Evolutionary conservation across 2,329 filamentous ascomycete species (phyloP).

Genomic region (Pseudogymnoascus destructans): DNA sequence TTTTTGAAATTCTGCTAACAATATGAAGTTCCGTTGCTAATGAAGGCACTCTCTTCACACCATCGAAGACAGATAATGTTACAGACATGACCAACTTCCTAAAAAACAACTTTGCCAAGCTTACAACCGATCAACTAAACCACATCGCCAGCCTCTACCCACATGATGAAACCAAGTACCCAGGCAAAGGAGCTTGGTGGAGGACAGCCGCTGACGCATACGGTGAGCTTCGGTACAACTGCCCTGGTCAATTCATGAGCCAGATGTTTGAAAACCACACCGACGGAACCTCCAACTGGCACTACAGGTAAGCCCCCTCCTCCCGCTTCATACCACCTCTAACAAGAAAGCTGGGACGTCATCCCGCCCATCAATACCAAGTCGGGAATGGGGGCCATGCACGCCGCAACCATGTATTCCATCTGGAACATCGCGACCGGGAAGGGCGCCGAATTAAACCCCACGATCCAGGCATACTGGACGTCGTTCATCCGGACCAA

Average conservation of each 20-base stretch:
- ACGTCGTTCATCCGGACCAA: slow-evolving; percentile 55
- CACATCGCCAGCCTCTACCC: slow-evolving; percentile 44
- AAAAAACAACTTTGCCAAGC: slow-evolving; percentile 41
- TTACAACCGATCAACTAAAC: slow-evolving; percentile 37
- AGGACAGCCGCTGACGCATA: slow-evolving; percentile 44
- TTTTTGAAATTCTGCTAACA: not conserved
- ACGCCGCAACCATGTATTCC: slow-evolving; percentile 52
- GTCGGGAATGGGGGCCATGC: slow-evolving; percentile 48
- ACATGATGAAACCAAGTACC: slow-evolving; percentile 32
- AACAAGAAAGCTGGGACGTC: slow-evolving; percentile 35
- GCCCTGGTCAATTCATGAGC: slow-evolving; percentile 43
- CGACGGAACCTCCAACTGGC: slow-evolving; percentile 36
- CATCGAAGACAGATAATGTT: slow-evolving; percentile 33
- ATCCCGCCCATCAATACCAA: slow-evolving; percentile 40
- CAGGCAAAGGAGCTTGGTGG: slow-evolving; percentile 40
- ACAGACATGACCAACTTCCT: slow-evolving; percentile 42
- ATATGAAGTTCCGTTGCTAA: slow-evolving; percentile 41
- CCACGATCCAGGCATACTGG: slow-evolving; percentile 58
- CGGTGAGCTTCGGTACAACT: slow-evolving; percentile 53
- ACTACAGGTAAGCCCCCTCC: slow-evolving; percentile 39
- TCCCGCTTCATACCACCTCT: slow-evolving; percentile 10
- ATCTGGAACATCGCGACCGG: slow-evolving; percentile 54
- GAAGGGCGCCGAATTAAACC: slow-evolving; percentile 43
- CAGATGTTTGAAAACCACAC: slow-evolving; percentile 10
- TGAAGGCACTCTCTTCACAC: slow-evolving; percentile 51